Base-by-base conservation (phyloP, 2,329 filamentous ascomycete species). In the Microcyclosporella mali region DNA sequence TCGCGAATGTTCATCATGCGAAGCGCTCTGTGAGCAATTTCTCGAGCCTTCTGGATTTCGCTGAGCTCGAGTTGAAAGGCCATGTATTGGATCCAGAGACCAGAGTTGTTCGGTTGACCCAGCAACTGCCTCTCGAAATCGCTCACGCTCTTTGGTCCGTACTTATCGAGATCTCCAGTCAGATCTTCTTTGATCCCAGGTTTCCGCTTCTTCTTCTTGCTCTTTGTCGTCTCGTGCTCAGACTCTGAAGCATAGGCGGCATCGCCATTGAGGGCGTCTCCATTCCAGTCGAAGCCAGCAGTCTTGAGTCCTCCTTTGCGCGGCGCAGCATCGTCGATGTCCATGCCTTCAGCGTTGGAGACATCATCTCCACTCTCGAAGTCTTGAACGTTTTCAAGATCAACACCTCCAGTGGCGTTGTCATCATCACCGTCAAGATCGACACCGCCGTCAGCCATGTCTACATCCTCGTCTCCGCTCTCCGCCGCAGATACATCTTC, bases 1-100 rank as follows among this genome's bases (percentile, higher is more conserved):
- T 95, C 88, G 18, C 86, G 81, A 48, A 94, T 87, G 65, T 87
- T 85, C 70, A 98, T 97, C 12, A 85, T 94, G 61, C 84, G 82
- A 51, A 97, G 78, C 14, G 92, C 92, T 48, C 92, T 84, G 67
- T 95, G 85, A 2, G 88, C 89, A 46, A 95, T 84, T 52, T 90
- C 85, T 37, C 90, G 81, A 10, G 92, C 89, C 66, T 88, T 92
- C 48, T 83, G 80, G 15, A 94, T 74, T 67, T 98, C 92, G 61
- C 87, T 87, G 40, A 94, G 78, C 61, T 94, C 84, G 65, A 95
- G 82, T 67, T 97, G 88, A 76, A 94, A 94, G n/a, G 89, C 88
- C 88, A 98, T 97, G 70, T 98, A 98, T 53, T 87, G 79, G 41
- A 95, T 86, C 92, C 92, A 98, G 19, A 97, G 77, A 49, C 84